Percentiles rank a stretch among this genome's conserved stretches.
phyloP scores from a whole-genome alignment of 768 basidiomycete species.

The Mrakia frigida region DNA sequence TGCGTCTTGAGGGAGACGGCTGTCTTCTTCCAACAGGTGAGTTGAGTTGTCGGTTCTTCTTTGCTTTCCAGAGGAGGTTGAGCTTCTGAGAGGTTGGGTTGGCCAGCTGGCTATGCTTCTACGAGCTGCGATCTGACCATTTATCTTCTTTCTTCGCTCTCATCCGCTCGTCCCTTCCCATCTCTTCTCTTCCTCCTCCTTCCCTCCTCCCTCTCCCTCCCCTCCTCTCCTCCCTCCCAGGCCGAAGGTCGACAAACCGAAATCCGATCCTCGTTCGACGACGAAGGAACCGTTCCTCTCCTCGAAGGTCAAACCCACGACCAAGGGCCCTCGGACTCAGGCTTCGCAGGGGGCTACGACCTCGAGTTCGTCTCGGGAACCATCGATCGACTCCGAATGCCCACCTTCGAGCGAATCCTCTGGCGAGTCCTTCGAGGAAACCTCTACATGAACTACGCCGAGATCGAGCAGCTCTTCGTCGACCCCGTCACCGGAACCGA shows the following conservation, averaged over 20 bases:
- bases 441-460: constrained; percentile 60
- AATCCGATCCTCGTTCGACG: constrained; percentile 84
- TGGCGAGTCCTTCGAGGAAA: constrained; percentile 98
- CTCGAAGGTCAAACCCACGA: constrained; percentile 65
- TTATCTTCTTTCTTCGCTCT: too few species aligned
- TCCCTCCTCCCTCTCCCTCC: neutral
- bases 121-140: neutral
- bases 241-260: constrained; percentile 72
- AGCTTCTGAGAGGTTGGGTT: too few species aligned
- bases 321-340: constrained; percentile 41
- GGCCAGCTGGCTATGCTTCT: constrained; percentile 3
- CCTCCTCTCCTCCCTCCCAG: constrained; percentile 45
- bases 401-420: constrained; percentile 92
- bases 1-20: constrained; percentile 92
- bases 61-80: neutral
- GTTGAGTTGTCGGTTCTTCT: constrained; percentile 34
- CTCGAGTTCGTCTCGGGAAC: constrained; percentile 98
- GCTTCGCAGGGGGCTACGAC: constrained; percentile 54
- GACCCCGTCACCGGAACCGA: constrained; percentile 76
- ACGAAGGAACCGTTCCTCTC: constrained; percentile 63
- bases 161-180: neutral
- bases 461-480: constrained; percentile 86
- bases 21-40: constrained; percentile 84
- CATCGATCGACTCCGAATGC: constrained; percentile 82
- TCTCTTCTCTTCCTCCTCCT: neutral